Evolutionary conservation across 2,329 filamentous ascomycete species (phyloP).

Genomic region (Cladophialophora chaetospira): DNA sequence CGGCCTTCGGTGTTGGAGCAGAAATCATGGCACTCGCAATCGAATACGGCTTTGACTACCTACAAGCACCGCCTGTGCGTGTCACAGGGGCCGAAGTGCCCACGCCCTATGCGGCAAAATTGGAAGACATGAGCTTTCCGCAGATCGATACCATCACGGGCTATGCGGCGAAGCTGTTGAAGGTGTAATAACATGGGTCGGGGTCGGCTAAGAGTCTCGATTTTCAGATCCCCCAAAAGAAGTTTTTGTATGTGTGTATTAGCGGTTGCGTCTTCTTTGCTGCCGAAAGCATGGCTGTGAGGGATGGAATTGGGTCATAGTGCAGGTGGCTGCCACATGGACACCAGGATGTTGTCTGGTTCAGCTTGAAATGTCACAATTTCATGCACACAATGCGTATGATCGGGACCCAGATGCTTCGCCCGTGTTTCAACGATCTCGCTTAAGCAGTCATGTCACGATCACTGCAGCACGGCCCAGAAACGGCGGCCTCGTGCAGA

Average conservation of each 20-base stretch:
- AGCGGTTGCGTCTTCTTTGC: conserved; percentile 25
- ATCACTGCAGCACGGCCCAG: neutral
- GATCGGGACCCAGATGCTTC: neutral
- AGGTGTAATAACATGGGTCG: conserved; percentile 57
- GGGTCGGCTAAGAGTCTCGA: no score
- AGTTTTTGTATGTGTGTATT: conserved; percentile 28
- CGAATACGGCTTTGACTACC: conserved; percentile 98
- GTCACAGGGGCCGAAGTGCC: conserved; percentile 97
- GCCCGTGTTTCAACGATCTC: neutral
- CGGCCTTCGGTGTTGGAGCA: conserved; percentile 86
- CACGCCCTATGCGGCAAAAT: conserved; percentile 87
- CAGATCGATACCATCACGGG: conserved; percentile 83
- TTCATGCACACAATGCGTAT: conserved; percentile 1
- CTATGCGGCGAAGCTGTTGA: conserved; percentile 86
- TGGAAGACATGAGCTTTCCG: conserved; percentile 96
- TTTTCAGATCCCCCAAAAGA: conserved; percentile 18
- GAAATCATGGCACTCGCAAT: conserved; percentile 93
- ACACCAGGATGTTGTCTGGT: conserved; percentile 11
- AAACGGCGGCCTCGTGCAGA: neutral
- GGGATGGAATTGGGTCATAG: conserved; percentile 14
- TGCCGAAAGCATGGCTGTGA: conserved; percentile 13
- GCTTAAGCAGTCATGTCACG: neutral
- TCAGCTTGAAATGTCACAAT: conserved; percentile 19
- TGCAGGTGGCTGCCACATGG: conserved; percentile 20
- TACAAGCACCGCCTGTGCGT: conserved; percentile 88